Evolutionary conservation across 352 stramenopile species (phyloP).

Genomic region (Thraustotheca clavata): DNA sequence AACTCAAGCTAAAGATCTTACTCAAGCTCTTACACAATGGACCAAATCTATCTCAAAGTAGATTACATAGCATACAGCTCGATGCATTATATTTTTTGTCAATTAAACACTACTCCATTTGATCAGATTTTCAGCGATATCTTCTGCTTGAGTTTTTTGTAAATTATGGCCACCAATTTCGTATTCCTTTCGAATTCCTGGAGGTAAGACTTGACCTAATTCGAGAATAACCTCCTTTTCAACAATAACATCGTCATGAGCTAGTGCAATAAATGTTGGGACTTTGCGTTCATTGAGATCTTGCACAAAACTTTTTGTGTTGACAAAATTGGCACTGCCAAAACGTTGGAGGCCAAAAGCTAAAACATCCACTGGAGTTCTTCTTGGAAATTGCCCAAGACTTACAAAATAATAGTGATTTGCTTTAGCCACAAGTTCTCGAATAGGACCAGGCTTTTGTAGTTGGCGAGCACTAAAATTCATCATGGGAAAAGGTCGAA

Average conservation of each 20-base stretch:
- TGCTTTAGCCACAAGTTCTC: neutral
- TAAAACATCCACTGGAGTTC: neutral
- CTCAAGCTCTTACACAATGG: constrained; percentile 34
- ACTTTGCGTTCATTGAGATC: neutral
- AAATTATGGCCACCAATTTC: constrained; percentile 3
- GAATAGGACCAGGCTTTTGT: neutral
- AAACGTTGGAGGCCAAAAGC: neutral
- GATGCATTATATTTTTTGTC: too few relatives aligned
- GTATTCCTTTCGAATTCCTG: neutral
- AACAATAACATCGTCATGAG: neutral
- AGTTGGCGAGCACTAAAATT: neutral
- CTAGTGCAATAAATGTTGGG: neutral
- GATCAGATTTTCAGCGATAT: neutral
- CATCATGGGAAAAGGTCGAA: neutral
- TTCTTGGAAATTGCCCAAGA: neutral
- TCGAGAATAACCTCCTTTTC: neutral
- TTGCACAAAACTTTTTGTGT: neutral
- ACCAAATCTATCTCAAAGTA: constrained; percentile 23
- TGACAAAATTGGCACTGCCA: neutral
- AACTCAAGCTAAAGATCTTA: constrained; percentile 39
- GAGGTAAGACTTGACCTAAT: neutral
- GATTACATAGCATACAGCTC: too few relatives aligned
- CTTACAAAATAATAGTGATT: neutral
- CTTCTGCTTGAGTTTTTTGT: constrained; percentile 5
- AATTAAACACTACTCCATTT: neutral